Conservation (phyloP, 2,329 filamentous ascomycete species). For the Aspergillaceae sp. region DNA sequence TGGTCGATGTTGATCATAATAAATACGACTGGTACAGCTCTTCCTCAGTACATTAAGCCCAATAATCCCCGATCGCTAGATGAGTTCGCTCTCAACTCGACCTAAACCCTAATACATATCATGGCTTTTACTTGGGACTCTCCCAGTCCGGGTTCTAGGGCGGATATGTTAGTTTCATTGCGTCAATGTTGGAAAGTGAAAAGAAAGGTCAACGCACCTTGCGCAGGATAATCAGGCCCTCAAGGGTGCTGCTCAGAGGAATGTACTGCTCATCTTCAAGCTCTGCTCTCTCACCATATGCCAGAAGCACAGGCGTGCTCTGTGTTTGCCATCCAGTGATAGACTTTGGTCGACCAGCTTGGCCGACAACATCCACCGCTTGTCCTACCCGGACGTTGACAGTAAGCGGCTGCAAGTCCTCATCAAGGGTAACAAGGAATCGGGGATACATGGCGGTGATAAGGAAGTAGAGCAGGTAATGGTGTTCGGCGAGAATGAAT, state of each 20-base stretch:
- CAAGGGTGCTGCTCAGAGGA: slow-evolving; percentile 78
- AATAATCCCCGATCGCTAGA: slow-evolving; percentile 18
- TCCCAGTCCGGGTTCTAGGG: slow-evolving; percentile 40
- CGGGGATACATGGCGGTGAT: slow-evolving; percentile 94
- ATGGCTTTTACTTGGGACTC: slow-evolving; percentile 25
- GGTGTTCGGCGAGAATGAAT: slow-evolving; percentile 61
- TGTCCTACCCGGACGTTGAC: slow-evolving; percentile 97
- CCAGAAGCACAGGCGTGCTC: slow-evolving; percentile 90
- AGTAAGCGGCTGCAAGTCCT: slow-evolving; percentile 84
- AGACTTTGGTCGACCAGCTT: slow-evolving; percentile 94
- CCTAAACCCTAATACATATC: slow-evolving; percentile 11
- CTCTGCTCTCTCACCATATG: slow-evolving; percentile 93
- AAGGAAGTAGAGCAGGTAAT: slow-evolving; percentile 96
- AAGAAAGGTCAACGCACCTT: slow-evolving; percentile 56
- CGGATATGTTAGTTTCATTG: slow-evolving; percentile 15
- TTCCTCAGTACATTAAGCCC: slow-evolving; percentile 29
- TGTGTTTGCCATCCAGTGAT: slow-evolving; percentile 99
- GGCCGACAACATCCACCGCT: slow-evolving; percentile 94
- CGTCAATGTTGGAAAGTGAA: not conserved
- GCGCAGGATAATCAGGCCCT: slow-evolving; percentile 90
- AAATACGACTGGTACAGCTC: slow-evolving; percentile 16
- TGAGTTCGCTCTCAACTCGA: slow-evolving; percentile 10
- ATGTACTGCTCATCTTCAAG: slow-evolving; percentile 97
- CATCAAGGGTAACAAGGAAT: slow-evolving; percentile 92
- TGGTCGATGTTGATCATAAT: slow-evolving; percentile 7